phyloP scores from a whole-genome alignment of 169 alveolate species.

The Plasmodium adleri region DNA sequence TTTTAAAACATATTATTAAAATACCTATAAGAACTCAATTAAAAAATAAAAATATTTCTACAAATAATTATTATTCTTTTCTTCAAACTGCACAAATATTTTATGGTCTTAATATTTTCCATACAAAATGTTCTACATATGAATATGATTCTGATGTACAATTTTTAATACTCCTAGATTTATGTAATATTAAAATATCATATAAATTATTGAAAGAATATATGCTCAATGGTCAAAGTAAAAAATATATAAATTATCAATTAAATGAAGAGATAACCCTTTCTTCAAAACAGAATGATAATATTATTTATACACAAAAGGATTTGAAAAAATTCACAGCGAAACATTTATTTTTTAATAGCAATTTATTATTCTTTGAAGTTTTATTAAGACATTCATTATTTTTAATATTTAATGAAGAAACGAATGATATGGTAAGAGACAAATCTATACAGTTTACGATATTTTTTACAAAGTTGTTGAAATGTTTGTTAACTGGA shows the following conservation, averaged over 20 bases:
- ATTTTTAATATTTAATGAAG: slow-evolving; percentile 57
- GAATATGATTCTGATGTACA: slow-evolving; percentile 67
- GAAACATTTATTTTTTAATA: slow-evolving; percentile 31
- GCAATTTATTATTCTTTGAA: slow-evolving; percentile 39
- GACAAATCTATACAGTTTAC: slow-evolving; percentile 59
- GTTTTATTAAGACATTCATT: slow-evolving; percentile 52
- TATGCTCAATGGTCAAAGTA: neutral
- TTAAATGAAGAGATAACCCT: neutral
- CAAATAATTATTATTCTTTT: slow-evolving; percentile 48
- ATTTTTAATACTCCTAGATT: slow-evolving; percentile 45
- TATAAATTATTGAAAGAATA: neutral
- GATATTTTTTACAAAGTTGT: slow-evolving; percentile 30
- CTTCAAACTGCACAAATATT: slow-evolving; percentile 69
- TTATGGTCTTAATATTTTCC: slow-evolving; percentile 33
- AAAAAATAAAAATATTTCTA: slow-evolving; percentile 18
- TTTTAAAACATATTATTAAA: slow-evolving; percentile 46
- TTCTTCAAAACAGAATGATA: neutral
- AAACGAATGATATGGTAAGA: slow-evolving; percentile 56
- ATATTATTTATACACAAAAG: neutral
- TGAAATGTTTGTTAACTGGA: slow-evolving; percentile 11
- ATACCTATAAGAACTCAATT: slow-evolving; percentile 27
- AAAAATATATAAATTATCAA: neutral
- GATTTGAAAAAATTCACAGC: neutral
- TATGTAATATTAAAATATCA: slow-evolving; percentile 39
- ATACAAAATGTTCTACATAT: slow-evolving; percentile 5